Base-by-base conservation (phyloP, 768 basidiomycete genomes). In the Suillus bovinus region DNA sequence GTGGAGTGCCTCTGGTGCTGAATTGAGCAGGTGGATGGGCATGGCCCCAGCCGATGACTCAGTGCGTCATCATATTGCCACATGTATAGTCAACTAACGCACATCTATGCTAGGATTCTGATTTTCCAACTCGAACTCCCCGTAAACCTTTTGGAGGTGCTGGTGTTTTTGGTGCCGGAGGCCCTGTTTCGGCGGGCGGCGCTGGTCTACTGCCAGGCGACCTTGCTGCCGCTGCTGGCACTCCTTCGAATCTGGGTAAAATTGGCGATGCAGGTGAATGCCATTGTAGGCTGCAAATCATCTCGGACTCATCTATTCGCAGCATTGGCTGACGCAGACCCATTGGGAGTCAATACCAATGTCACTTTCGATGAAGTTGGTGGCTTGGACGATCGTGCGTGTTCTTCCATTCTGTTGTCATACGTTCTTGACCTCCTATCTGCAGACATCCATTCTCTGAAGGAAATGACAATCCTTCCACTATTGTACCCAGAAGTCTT, bases 381-480 rank as follows among this genome's bases (percentile, higher is more conserved):
- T 27, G 97, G 97, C 4, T 78, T 99, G 44, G 96, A 98, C 68
- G 91, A 94, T 59, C 96, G 94, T 95, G 69, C 71, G 87, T 53
- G 14, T 56, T 57, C 49, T 60, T 33, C 24, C 42, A 22, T 49
- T 61, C 9, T 2, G 24, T 56, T 31, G 16, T 14, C 34, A 14
- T 46, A 42, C 52, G 27, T 47, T 52, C 44, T 27, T 46, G 54
- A 38, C 10, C 33, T 64, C 52, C 44, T 46, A 41, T 55, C 57
- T 31, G 60, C 57, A 96, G 94, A 99, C 68, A 96, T 99, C 60
- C 94, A 96, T 70, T 91, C 94, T 9, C 78, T 99, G 63, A 99
- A 98, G 77, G 97, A 99, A 73, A 99, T 99, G 97, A 98, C 98
- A 0, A 81, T 98, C 10, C 83, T 99, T 0, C 97, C 97, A 2